phyloP scores from a whole-genome alignment of 129 eudicot genomes.

The Escallonia rubra region DNA sequence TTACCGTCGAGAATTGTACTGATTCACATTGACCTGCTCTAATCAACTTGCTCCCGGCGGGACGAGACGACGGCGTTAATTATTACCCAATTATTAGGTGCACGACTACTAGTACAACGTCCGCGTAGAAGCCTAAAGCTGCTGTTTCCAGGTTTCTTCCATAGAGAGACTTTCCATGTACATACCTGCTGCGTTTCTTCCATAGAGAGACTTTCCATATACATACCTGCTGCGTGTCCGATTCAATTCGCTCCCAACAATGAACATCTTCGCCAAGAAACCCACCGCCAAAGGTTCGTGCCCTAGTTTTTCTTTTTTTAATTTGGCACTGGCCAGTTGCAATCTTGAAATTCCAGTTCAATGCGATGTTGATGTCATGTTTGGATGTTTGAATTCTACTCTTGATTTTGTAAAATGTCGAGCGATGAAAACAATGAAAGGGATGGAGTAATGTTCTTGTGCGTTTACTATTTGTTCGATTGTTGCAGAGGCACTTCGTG shows the following conservation, averaged over 20 bases:
- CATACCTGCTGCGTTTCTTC: not conserved
- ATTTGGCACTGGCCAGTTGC: not conserved
- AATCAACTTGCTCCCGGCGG: too few relatives aligned
- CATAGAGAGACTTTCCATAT: not conserved
- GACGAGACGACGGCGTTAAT: too few relatives aligned
- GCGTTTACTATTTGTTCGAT: conserved; percentile 6
- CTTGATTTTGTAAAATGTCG: not conserved
- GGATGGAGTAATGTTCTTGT: not conserved
- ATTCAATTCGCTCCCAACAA: conserved; percentile 15
- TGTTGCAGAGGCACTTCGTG: conserved; percentile 79
- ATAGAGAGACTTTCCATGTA: not conserved
- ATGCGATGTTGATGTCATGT: not conserved
- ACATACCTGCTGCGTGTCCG: not conserved
- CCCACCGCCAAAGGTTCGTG: conserved; percentile 85
- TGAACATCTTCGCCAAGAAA: conserved; percentile 85
- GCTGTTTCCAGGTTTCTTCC: too few relatives aligned
- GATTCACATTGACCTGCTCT: too few relatives aligned
- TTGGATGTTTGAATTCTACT: not conserved
- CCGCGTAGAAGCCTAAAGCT: too few relatives aligned
- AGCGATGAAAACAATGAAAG: not conserved
- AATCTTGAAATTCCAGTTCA: not conserved
- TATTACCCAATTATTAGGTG: too few relatives aligned
- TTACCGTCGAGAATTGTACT: too few relatives aligned
- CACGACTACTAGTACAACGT: too few relatives aligned
- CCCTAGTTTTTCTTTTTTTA: conserved; percentile 15